Base-by-base conservation (phyloP, 1,139 yeast genomes). In the Lodderomyces beijingensis region DNA sequence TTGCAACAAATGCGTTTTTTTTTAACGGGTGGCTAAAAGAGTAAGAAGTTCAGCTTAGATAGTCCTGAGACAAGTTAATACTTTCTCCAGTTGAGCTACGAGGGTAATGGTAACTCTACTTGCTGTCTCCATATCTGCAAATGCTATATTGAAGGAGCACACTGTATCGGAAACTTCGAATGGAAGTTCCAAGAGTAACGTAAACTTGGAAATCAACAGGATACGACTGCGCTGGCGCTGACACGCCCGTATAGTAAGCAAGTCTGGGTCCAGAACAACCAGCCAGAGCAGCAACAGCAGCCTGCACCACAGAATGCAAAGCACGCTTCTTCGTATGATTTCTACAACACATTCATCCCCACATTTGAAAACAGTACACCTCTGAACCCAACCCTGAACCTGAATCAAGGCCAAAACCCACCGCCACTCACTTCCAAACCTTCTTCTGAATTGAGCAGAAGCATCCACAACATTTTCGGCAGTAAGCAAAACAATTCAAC, bases 261-360 rank as follows among this genome's bases (percentile, higher is more conserved):
- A 5, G 10, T 14, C 10, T 8, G 15, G n/a, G 18, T 12, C 16
- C 32, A 29, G 24, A 21, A 22, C 9, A 16, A 5, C 15, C 32
- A 21, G 16, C 30, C 20, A 26, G 17, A 26, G 22, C 19, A 17
- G 9, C 12, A 22, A 25, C 31, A 24, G 9, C 26, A 19, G 18
- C 26, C 33, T 15, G 12, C 14, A 13, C 25, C 25, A 23, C 11
- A 13, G 13, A 20, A 25, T 16, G 27, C 22, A 23, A 13, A 16
- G 16, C 21, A 27, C 17, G 12, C 5, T 3, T 55, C 66, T 10
- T 49, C 65, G 13, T 66, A 65, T 45, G 71, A 65, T 37, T 66
- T 67, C 41, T 68, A 67, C 47, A 71, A 68, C 33, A 41, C 64
- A 3, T 57, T 68, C 37, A 66, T 68, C 33, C 74, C 74, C 4